phyloP scores from a whole-genome alignment of 1,284 basidiomycete genomes.

The Boletus albobrunnescens region DNA sequence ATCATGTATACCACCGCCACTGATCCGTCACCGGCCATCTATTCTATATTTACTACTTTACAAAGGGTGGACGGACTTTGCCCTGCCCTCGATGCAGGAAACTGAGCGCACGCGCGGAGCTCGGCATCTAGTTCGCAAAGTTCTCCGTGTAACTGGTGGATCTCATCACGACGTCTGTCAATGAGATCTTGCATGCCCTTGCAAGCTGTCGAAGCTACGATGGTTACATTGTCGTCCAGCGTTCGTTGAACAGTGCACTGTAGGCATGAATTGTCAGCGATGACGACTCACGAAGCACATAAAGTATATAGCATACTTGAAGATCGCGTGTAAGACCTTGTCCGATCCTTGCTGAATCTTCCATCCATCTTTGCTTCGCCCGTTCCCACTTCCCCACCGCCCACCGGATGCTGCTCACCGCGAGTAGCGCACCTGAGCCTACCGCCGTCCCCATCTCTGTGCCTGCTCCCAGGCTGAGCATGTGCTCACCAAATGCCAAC shows the following conservation, averaged over 20 bases:
- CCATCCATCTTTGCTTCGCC: constrained; percentile 69
- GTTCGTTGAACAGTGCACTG: constrained; percentile 47
- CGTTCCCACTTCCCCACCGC: constrained; percentile 69
- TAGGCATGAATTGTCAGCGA: constrained; percentile 3
- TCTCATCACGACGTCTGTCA: constrained; percentile 43
- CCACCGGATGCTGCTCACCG: constrained; percentile 57
- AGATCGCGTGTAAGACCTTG: constrained; percentile 72
- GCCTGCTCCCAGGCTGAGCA: constrained; percentile 37
- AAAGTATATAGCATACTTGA: constrained; percentile 42
- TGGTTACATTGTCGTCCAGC: constrained; percentile 44
- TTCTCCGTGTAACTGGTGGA: constrained; percentile 39
- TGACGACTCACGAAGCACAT: background rate
- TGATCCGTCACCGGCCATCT: constrained; percentile 12
- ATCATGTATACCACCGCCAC: constrained; percentile 32
- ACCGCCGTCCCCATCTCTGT: constrained; percentile 56
- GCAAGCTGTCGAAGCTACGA: constrained; percentile 43
- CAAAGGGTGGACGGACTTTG: background rate
- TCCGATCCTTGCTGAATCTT: constrained; percentile 67
- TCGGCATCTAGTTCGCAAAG: constrained; percentile 46
- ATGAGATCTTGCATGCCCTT: constrained; percentile 46
- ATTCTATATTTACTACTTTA: constrained; percentile 14
- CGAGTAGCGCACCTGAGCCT: constrained; percentile 56
- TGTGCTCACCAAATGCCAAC: constrained; percentile 40
- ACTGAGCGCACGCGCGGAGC: constrained; percentile 29
- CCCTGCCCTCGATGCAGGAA: constrained; percentile 10